Conservation (phyloP, 2,329 filamentous ascomycete species). For the Diaporthe sp. region DNA sequence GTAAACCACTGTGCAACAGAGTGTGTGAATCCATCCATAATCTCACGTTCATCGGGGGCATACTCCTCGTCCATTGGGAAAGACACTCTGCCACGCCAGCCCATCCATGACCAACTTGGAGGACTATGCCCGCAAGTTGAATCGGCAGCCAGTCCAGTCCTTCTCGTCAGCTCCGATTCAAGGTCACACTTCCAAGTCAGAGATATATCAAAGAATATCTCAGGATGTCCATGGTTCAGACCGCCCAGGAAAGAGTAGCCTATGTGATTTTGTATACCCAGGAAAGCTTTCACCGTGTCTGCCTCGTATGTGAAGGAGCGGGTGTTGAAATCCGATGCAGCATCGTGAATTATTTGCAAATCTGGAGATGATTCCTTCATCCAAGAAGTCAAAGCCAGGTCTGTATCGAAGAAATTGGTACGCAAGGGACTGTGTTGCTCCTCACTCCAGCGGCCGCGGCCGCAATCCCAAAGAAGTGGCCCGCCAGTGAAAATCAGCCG, state of each 20-base stretch:
- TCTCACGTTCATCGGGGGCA: rapidly evolving
- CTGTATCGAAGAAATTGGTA: no score
- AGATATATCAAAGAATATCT: background rate
- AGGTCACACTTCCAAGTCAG: rapidly evolving
- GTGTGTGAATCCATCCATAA: background rate
- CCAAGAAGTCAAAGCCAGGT: no score
- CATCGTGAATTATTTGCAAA: no score
- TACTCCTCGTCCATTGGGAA: background rate
- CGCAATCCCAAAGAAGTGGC: background rate
- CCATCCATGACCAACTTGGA: background rate
- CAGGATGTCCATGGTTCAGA: background rate
- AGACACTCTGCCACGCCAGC: background rate
- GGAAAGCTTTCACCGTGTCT: background rate
- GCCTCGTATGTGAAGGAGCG: background rate
- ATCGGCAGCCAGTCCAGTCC: background rate
- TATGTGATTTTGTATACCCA: background rate
- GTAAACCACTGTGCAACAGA: conserved; percentile 1
- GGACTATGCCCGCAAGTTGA: background rate
- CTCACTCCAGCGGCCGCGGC: background rate
- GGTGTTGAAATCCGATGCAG: background rate
- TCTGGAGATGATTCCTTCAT: background rate
- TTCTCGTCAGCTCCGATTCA: background rate
- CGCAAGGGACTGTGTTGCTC: no score
- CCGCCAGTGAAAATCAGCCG: background rate
- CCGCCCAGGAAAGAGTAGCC: background rate